These are phyloP conservation scores for Termitomyces sp. DNA, from an alignment of 768 basidiomycete genomes.

Conservation along the genomic window DNA sequence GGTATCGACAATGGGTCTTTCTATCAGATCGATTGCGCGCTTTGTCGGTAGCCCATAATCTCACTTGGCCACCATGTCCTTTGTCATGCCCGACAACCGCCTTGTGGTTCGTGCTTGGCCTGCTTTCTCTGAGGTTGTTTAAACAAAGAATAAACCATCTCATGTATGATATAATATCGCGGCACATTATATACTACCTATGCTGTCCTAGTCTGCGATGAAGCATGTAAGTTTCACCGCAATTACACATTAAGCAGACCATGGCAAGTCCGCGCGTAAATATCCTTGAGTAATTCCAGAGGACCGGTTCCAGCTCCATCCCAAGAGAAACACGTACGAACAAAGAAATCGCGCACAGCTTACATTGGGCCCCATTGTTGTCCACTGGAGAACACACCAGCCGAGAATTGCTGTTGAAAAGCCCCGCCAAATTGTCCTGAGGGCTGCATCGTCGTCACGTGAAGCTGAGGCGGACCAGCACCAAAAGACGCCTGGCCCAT, in stretches of 20 bases:
- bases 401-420: constrained; percentile 14
- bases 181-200: not conserved
- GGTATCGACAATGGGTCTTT: not conserved
- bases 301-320: not conserved
- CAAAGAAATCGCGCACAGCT: not conserved
- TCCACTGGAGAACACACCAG: constrained; percentile 10
- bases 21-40: not conserved
- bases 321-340: not conserved
- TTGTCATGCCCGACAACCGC: not conserved
- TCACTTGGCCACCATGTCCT: not conserved
- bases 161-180: not conserved
- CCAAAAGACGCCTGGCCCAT: constrained; percentile 1
- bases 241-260: not conserved
- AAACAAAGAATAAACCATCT: not conserved
- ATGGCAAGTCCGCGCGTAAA: not conserved
- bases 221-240: not conserved
- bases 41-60: not conserved
- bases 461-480: not conserved
- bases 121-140: not conserved
- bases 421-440: constrained; percentile 17
- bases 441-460: constrained; percentile 10
- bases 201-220: not conserved
- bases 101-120: not conserved
- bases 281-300: not conserved
- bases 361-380: constrained; percentile 37